Percentiles rank a stretch among this genome's conserved stretches.
Conservation (phyloP, 768 basidiomycete species). For the Auricularia sp. region DNA sequence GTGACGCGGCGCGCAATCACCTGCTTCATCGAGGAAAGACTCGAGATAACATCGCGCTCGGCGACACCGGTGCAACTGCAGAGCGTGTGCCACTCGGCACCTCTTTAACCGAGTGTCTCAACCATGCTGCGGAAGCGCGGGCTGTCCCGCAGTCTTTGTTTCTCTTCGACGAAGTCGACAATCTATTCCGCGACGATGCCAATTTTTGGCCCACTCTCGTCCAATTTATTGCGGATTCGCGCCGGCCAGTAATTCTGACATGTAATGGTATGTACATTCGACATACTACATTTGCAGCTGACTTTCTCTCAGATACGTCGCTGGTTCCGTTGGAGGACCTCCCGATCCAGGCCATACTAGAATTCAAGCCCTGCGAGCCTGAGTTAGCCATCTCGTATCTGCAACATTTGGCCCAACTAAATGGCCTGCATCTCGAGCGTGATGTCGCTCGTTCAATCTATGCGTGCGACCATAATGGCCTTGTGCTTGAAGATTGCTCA, state of each 20-base stretch:
- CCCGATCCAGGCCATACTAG: constrained; percentile 63
- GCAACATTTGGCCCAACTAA: constrained; percentile 46
- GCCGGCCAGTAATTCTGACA: constrained; percentile 84
- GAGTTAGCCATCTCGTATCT: constrained; percentile 58
- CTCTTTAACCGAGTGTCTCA: background rate
- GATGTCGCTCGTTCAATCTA: constrained; percentile 38
- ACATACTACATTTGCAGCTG: background rate
- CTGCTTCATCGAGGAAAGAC: constrained; percentile 35
- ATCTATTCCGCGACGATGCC: constrained; percentile 77
- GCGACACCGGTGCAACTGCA: background rate
- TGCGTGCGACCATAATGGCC: constrained; percentile 21
- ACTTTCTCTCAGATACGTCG: constrained; percentile 45
- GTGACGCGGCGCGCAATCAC: constrained; percentile 92
- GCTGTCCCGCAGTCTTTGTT: constrained; percentile 74
- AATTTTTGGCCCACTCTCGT: constrained; percentile 82
- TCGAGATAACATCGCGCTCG: background rate
- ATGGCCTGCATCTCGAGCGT: constrained; percentile 40
- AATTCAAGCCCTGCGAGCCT: constrained; percentile 51
- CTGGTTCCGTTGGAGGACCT: constrained; percentile 65
- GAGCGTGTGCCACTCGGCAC: background rate
- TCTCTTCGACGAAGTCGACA: constrained; percentile 90
- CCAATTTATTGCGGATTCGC: constrained; percentile 71
- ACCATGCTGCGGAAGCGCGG: constrained; percentile 5
- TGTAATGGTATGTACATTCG: constrained; percentile 67
- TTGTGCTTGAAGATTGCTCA: constrained; percentile 27